These are phyloP conservation scores for Cardamine occulta DNA, from an alignment of 345 rosid genomes.

Conservation along the genomic window DNA sequence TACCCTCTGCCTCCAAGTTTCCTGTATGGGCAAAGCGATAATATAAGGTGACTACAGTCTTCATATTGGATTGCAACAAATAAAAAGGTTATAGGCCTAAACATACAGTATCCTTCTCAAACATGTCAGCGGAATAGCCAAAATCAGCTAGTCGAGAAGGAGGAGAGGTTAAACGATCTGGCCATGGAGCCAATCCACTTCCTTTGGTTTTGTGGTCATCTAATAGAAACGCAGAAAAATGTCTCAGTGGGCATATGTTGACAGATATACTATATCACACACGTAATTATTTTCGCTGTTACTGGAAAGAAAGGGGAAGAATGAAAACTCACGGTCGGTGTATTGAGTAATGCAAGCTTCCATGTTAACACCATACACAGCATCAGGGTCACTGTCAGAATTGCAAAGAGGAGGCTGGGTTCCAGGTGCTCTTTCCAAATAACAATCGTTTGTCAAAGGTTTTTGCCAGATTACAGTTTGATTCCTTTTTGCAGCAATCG, in stretches of 20 bases:
- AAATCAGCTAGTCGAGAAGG: conserved; percentile 93
- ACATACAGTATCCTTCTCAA: conserved; percentile 84
- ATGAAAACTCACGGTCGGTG: conserved; percentile 69
- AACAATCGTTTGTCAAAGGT: conserved; percentile 92
- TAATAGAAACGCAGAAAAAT: conserved; percentile 38
- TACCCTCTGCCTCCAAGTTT: conserved; percentile 73
- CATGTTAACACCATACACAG: conserved; percentile 83
- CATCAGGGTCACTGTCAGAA: conserved; percentile 89
- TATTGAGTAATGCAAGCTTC: conserved; percentile 90
- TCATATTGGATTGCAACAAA: not conserved
- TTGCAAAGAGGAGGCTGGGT: conserved; percentile 90
- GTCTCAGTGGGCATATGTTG: conserved; percentile 10
- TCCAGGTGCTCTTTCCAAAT: conserved; percentile 76
- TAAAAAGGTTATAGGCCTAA: conserved; percentile 1
- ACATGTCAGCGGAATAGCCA: conserved; percentile 82
- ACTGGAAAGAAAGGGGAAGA: not conserved
- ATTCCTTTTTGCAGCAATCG: conserved; percentile 79
- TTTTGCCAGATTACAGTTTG: conserved; percentile 98
- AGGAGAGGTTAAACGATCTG: conserved; percentile 79
- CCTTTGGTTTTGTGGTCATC: conserved; percentile 80
- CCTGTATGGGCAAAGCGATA: conserved; percentile 49
- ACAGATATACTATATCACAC: conserved; percentile 8
- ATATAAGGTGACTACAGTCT: not conserved
- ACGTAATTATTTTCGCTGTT: not conserved
- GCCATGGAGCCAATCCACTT: conserved; percentile 98